Base-by-base conservation (phyloP, 2,329 filamentous ascomycete genomes). In the Plenodomus lindquistii region DNA sequence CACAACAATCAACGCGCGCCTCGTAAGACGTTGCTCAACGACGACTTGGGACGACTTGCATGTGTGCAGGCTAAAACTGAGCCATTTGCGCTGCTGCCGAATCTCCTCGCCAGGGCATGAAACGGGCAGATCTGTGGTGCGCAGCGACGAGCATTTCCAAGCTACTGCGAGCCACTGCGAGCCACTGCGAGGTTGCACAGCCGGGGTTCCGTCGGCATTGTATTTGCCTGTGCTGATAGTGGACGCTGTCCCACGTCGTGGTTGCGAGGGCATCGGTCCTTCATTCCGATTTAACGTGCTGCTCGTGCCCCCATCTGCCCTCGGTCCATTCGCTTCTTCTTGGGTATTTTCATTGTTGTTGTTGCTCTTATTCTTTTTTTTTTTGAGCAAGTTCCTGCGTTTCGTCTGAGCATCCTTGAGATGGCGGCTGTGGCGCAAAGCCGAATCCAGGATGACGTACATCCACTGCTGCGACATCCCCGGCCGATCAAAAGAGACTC, bases 401-500 rank as follows among this genome's bases (percentile, higher is more conserved):
- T 45, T 44, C 52, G 48, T 21, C 52, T 46, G 22, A 38, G 42
- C 48, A 37, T 37, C 27, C 39, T 35, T 27, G 47, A 42, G 17
- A 55, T 62, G 54, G 50, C 53, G 42, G 49, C 50, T 43, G 59
- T 64, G 59, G 58, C 61, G 58, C 61, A 55, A 19, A 52, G 42
- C 40, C 44, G 50, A 31, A 36, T 50, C 29, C 51, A 57, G 42
- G 49, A 59, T 47, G 57, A 59, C 36, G 46, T 61, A n/a, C 59
- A 63, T 44, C 61, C 61, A 31, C 46, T 62, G 6, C 46, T 65
- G 10, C 53, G 62, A n/a, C 60, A 65, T 39, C 60, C 60, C 36
- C 53, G 55, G 35, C 62, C 62, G 39, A 59, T 65, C 21, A 63
- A 58, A 27, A 54, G 60, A 48, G 60, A 65, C 42, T 55, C 59